Base-by-base conservation (phyloP, 495 filamentous ascomycete species). In the Podospora anserina region DNA sequence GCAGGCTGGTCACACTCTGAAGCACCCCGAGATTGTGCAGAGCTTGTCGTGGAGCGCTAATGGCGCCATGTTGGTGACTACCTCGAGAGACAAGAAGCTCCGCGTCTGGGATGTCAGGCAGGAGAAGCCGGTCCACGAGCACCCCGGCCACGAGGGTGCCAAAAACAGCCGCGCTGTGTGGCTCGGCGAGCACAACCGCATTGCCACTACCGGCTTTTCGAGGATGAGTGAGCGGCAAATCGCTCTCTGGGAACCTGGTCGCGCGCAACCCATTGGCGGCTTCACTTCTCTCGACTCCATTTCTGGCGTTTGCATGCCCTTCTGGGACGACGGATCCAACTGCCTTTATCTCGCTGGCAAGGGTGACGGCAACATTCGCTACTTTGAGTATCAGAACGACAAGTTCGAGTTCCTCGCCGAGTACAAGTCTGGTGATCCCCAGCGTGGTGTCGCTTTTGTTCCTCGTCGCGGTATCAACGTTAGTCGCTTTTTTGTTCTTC, bases 251-350 rank as follows among this genome's bases (percentile, higher is more conserved):
- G 95, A 99, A 83, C 88, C 94, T 58, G 90, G 92, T 68, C 87
- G 88, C 58, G 89, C 89, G 34, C 90, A 94, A 70, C 95, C 95
- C 19, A 88, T 97, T 72, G 93, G 91, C 34, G 93, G 92, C 4
- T 97, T 97, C 79, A 87, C 87, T 74, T 89, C 88, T 59, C 83
- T 99, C 60, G 96, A 98, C 78, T 92, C 92, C 28, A 96, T 97
- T 70, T 97, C 94, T 19, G 96, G 96, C 73, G 93, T 99, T 59
- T 96, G 92, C 84, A 98, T 99, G 92, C 95, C 95, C 5, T 99
- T 99, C 87, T 99, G 95, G 95, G 95, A 99, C 77, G 96, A 98
- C 63, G 91, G 92, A 49, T 96, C 92, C 7, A 91, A 92, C 78
- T 94, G 91, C 69, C 82, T 99, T 72, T 99, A 97, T 78, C 83